Evolutionary conservation across 768 basidiomycete genomes (phyloP).

Genomic region (Trametes sanguinea): DNA sequence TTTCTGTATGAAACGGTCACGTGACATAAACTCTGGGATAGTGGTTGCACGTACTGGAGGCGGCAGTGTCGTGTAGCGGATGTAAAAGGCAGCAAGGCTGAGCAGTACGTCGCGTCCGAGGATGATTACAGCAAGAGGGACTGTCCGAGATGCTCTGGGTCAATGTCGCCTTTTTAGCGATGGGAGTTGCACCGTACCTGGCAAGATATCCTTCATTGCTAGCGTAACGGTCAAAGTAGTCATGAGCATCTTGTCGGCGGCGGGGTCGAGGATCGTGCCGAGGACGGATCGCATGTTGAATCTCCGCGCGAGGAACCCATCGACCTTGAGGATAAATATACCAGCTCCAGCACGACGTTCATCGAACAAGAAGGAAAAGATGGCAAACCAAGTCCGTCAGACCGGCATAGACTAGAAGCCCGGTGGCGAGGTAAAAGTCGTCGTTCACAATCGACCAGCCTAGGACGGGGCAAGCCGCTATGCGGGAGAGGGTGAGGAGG

Average conservation of each 20-base stretch:
- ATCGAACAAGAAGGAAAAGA: slow-evolving; percentile 16
- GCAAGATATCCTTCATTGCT: slow-evolving; percentile 80
- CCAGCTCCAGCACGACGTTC: slow-evolving; percentile 9
- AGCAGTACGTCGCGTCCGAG: slow-evolving; percentile 88
- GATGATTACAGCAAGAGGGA: slow-evolving; percentile 82
- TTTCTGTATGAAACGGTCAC: slow-evolving; percentile 56
- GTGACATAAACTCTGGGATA: slow-evolving; percentile 7
- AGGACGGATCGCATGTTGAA: slow-evolving; percentile 90
- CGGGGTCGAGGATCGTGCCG: slow-evolving; percentile 94
- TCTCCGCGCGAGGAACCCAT: slow-evolving; percentile 86
- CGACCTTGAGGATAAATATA: slow-evolving; percentile 54
- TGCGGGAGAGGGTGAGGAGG: slow-evolving; percentile 82
- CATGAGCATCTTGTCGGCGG: slow-evolving; percentile 95
- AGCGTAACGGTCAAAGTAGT: slow-evolving; percentile 89
- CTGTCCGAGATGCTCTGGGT: slow-evolving; percentile 40
- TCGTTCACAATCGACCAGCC: slow-evolving; percentile 87
- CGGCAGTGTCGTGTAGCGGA: slow-evolving; percentile 88
- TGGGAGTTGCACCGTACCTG: slow-evolving; percentile 54
- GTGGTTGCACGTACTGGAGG: slow-evolving; percentile 62
- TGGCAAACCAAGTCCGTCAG: slow-evolving; percentile 82
- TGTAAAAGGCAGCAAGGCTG: slow-evolving; percentile 87
- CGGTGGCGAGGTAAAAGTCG: slow-evolving; percentile 79
- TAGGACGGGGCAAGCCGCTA: slow-evolving; percentile 86
- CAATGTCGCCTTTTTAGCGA: neutral
- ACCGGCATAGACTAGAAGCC: slow-evolving; percentile 87